Conservation (phyloP, 768 basidiomycete genomes). For the Phlegmacium glaucopus region DNA sequence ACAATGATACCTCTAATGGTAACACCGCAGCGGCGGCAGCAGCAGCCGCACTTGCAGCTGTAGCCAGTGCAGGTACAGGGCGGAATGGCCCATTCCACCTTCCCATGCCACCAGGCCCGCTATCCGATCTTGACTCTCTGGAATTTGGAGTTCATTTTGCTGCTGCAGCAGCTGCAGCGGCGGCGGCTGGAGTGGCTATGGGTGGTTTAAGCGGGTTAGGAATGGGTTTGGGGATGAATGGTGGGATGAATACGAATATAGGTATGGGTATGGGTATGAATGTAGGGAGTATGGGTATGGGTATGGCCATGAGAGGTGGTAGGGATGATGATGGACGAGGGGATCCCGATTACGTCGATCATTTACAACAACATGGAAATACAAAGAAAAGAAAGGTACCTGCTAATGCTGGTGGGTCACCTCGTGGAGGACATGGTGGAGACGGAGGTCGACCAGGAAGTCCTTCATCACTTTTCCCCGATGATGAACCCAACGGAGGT, state of each 20-base stretch:
- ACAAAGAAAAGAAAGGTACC: slow-evolving; percentile 90
- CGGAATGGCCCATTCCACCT: slow-evolving; percentile 14
- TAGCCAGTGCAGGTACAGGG: slow-evolving; percentile 15
- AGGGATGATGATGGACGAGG: slow-evolving; percentile 50
- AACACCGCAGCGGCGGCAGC: slow-evolving; percentile 11
- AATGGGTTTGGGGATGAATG: slow-evolving; percentile 11
- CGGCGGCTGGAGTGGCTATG: slow-evolving; percentile 22
- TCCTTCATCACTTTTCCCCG: slow-evolving; percentile 9
- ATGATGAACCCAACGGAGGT: slow-evolving; percentile 11
- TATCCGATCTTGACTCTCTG: slow-evolving; percentile 20
- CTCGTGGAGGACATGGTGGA: slow-evolving; percentile 30
- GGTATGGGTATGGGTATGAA: slow-evolving; percentile 1
- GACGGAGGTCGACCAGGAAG: slow-evolving; percentile 13
- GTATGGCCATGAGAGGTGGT: background rate
- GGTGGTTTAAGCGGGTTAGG: slow-evolving; percentile 17
- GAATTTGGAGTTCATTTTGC: slow-evolving; percentile 29
- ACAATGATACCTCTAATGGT: background rate
- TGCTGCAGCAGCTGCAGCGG: slow-evolving; percentile 21
- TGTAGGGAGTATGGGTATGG: background rate
- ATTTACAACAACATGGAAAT: slow-evolving; percentile 73
- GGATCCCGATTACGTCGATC: slow-evolving; percentile 61
- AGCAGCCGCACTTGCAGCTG: slow-evolving; percentile 16
- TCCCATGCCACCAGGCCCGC: slow-evolving; percentile 4
- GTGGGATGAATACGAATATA: slow-evolving; percentile 12
- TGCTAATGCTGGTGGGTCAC: slow-evolving; percentile 53